phyloP scores from a whole-genome alignment of 2,329 filamentous ascomycete species.

The Xylaria arbuscula region DNA sequence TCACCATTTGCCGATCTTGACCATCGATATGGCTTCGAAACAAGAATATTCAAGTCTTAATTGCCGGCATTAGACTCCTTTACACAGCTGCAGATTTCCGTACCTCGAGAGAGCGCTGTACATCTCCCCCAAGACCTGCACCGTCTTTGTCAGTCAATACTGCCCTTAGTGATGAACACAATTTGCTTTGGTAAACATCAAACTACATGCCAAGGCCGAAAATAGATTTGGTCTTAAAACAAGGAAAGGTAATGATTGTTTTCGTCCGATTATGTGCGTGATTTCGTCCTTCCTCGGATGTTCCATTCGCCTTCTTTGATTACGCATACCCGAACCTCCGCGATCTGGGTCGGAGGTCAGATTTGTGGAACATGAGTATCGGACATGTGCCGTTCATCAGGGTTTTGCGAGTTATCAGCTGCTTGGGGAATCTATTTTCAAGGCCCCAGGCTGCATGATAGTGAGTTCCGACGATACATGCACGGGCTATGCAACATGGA shows the following conservation, averaged over 20 bases:
- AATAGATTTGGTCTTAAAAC: neutral
- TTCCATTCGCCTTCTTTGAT: neutral
- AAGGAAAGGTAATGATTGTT: neutral
- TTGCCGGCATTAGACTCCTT: neutral
- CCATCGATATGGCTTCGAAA: neutral
- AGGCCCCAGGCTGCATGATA: constrained; percentile 3
- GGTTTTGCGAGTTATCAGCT: constrained; percentile 10
- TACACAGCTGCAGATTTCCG: neutral
- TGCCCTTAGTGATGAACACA: neutral
- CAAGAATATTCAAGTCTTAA: neutral
- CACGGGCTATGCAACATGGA: neutral
- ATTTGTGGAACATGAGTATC: constrained; percentile 16
- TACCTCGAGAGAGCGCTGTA: neutral
- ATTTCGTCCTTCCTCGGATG: constrained; percentile 7
- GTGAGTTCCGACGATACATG: neutral
- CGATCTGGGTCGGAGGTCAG: constrained; percentile 24
- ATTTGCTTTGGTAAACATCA: neutral
- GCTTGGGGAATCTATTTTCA: neutral
- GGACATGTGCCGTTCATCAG: neutral
- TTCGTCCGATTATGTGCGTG: neutral
- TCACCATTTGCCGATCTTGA: neutral
- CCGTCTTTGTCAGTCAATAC: neutral
- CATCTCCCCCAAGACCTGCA: neutral
- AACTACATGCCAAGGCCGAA: too few relatives aligned
- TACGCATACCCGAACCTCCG: constrained; percentile 25